Evolutionary conservation across 495 filamentous ascomycete genomes (phyloP).

Genomic region (Recurvomyces mirabilis): DNA sequence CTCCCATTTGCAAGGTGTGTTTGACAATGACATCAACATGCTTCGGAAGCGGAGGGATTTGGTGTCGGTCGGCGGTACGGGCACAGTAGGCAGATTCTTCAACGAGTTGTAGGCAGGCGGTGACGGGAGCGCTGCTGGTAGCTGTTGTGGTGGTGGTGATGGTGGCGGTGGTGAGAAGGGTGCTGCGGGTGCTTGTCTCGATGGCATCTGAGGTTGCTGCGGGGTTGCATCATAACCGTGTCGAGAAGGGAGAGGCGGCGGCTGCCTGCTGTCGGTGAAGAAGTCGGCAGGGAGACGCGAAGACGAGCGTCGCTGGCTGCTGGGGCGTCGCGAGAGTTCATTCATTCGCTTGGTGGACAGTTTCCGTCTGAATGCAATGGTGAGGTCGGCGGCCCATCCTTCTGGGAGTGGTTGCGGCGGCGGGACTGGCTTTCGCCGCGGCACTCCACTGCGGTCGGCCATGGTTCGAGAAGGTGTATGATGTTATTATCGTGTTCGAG

Average conservation of each 20-base stretch:
- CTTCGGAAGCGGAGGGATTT: constrained; percentile 73
- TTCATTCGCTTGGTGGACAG: constrained; percentile 69
- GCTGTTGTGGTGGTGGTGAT: constrained; percentile 10
- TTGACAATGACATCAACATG: constrained; percentile 66
- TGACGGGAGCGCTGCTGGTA: constrained; percentile 18
- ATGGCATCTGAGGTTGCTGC: constrained; percentile 28
- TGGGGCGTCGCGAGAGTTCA: constrained; percentile 47
- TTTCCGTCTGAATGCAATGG: constrained; percentile 61
- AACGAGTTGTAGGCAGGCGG: constrained; percentile 56
- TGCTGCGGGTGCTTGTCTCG: constrained; percentile 31
- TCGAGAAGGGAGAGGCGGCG: constrained; percentile 30
- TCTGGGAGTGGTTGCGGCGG: constrained; percentile 16
- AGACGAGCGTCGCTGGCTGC: constrained; percentile 38
- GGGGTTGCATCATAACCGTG: constrained; percentile 32
- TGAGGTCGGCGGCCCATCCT: constrained; percentile 36
- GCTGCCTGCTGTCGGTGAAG: constrained; percentile 20
- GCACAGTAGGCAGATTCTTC: constrained; percentile 68
- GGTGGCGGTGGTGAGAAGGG: constrained; percentile 18
- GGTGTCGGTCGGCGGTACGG: constrained; percentile 63
- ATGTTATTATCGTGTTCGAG: too few relatives aligned
- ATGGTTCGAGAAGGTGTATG: too few relatives aligned
- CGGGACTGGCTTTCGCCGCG: constrained; percentile 17
- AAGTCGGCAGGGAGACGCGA: constrained; percentile 44
- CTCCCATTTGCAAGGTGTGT: constrained; percentile 84
- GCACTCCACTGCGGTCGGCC: constrained; percentile 19